Conservation (phyloP, 106 monocot genomes). For the Ottelia alismoides region DNA sequence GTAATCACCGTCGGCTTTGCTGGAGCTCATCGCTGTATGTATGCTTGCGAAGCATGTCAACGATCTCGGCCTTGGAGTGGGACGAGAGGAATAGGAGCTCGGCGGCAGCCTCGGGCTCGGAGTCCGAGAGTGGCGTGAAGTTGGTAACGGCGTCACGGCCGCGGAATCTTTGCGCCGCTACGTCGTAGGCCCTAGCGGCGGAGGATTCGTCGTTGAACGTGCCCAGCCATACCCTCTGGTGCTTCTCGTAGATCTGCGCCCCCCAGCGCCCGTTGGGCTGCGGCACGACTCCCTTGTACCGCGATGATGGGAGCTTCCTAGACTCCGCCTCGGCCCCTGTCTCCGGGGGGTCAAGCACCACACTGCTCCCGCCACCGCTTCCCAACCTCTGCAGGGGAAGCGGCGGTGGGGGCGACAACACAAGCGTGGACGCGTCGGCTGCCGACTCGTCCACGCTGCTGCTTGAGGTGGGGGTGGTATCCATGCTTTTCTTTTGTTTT, state of each 20-base stretch:
- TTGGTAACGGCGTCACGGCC: constrained; percentile 79
- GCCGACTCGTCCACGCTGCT: constrained; percentile 5
- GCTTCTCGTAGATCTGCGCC: constrained; percentile 84
- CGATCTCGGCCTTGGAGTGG: constrained; percentile 61
- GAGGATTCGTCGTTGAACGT: constrained; percentile 58
- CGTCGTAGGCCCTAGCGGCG: constrained; percentile 70
- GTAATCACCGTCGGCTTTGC: constrained; percentile 21
- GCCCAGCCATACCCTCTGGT: constrained; percentile 84
- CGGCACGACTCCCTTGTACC: constrained; percentile 69
- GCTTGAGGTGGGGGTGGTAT: too few species aligned
- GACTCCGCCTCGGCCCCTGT: constrained; percentile 17
- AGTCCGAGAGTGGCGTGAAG: constrained; percentile 43
- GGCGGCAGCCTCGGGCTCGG: constrained; percentile 9
- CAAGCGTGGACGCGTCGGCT: neutral
- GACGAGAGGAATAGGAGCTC: constrained; percentile 53
- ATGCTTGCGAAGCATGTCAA: constrained; percentile 88
- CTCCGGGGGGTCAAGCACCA: constrained; percentile 34
- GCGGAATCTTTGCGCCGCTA: constrained; percentile 67
- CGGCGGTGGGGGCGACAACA: neutral
- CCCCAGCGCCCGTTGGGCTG: constrained; percentile 91
- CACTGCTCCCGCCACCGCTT: constrained; percentile 48
- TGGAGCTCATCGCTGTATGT: constrained; percentile 63
- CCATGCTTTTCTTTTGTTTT: too few species aligned
- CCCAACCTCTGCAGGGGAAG: constrained; percentile 18
- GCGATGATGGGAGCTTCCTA: constrained; percentile 49